Evolutionary conservation across 805 yeast genomes (phyloP).

Genomic region (Suhomyces prunicola): DNA sequence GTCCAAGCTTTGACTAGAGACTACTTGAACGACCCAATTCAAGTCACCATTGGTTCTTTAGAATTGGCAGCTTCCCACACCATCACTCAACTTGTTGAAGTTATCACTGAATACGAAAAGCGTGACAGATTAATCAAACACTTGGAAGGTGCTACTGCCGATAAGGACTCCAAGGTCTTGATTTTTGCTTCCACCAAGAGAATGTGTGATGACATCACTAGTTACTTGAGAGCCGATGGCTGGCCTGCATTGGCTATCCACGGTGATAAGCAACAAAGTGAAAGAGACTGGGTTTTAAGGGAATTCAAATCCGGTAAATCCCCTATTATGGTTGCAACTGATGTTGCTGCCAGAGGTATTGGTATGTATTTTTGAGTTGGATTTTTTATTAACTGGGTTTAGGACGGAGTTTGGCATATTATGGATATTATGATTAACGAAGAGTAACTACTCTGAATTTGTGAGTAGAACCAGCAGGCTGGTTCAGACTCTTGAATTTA

Average conservation of each 20-base stretch:
- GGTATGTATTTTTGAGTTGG: constrained; percentile 61
- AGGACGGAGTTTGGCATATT: constrained; percentile 2
- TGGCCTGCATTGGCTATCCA: constrained; percentile 99
- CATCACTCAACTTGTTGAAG: constrained; percentile 90
- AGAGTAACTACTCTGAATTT: not conserved
- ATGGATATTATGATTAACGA: not conserved
- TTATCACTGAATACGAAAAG: constrained; percentile 88
- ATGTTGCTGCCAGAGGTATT: constrained; percentile 99
- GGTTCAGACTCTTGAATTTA: not conserved
- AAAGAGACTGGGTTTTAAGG: constrained; percentile 96
- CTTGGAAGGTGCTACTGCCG: constrained; percentile 73
- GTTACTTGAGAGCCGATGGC: constrained; percentile 89
- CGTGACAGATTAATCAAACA: constrained; percentile 85
- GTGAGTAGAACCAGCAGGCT: not conserved
- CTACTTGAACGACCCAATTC: constrained; percentile 88
- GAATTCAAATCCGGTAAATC: constrained; percentile 92
- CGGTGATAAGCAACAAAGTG: constrained; percentile 96
- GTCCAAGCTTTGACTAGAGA: constrained; percentile 92
- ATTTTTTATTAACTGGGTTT: constrained; percentile 18
- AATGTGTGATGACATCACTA: constrained; percentile 93
- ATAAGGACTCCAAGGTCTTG: constrained; percentile 71
- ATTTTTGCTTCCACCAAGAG: constrained; percentile 97
- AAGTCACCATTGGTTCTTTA: constrained; percentile 93
- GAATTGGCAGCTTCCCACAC: constrained; percentile 96
- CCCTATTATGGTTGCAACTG: constrained; percentile 98